Base-by-base conservation (phyloP, 1,284 basidiomycete species). In the Cryptococcus deneoformans region DNA sequence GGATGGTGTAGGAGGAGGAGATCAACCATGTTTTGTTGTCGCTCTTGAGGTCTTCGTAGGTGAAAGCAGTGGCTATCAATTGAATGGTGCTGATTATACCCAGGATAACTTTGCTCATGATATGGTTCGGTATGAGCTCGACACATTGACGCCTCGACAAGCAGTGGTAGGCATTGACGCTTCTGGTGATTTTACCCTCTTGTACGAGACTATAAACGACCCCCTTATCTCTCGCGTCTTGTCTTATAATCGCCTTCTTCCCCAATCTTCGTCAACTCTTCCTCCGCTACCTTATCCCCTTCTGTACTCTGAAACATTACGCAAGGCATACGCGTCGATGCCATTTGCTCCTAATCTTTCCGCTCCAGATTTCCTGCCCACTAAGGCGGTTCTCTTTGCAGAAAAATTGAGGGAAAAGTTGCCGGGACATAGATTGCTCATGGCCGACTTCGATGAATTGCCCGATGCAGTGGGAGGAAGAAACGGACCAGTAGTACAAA, bases 401-500 rank as follows among this genome's bases (percentile, higher is more conserved):
- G 86, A 87, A 66, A 86, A 87, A 9, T 82, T 99, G n/a, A 84
- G 89, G 50, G 82, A 82, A 40, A 81, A 88, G 72, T 95, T 99
- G 72, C 96, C 96, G 8, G 84, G 86, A 4, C 96, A 99, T 77
- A 86, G 92, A 7, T 84, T 98, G 38, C 83, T 99, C 56, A 84
- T 98, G 49, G 89, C 92, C 42, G 96, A 99, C 80, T 99, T 99
- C 72, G 86, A 86, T 48, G 82, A 85, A 7, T 80, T 99, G 11
- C 92, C 93, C 0, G 90, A 99, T 62, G 83, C 92, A 0, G 86
- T 97, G 6, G 82, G 84, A 1, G 96, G 95, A 1, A 75, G 84
- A 59, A 92, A 90, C 70, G 90, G 89, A 0, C 96, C 96, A 6
- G 96, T 99, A 20, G 96, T 99, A 29, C 96, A 99, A 79, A 99